Evolutionary conservation across 1,284 basidiomycete genomes (phyloP), one percentile per base, ranked within the genome.

Genomic region (Marasmius sp.): DNA sequence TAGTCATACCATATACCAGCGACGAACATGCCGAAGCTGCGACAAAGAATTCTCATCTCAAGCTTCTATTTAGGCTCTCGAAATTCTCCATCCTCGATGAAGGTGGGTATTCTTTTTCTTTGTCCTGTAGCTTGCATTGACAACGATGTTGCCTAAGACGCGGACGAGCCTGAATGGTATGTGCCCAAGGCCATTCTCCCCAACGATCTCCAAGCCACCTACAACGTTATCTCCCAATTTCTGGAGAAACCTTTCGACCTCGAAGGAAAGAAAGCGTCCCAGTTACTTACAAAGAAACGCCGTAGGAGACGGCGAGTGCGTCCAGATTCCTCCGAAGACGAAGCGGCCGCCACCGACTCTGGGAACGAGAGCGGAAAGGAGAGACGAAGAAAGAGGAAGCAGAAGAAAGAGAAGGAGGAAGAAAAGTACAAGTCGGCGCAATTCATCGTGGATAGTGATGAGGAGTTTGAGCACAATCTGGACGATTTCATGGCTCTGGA

Each of bases 11-110:
- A 10, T 90, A 90, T 63, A 80, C 87, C 49, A 85, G 77, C 58
- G 87, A 94, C 59, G 86, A 92, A 59, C 84, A 89, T 59, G 87
- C 86, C 6, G 77, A 86, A n/a, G 92, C 91, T 0, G 89, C 89
- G 0, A 89, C 88, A 27, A 88, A 85, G 68, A 87, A 96, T 69
- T 79, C 88, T 4, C 83, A 90, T 60, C 77, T 97, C 64, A 94
- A 94, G 70, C 83, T 97, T 9, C 74, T 98, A 65, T 91, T 96
- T 73, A 85, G 88, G 36, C 75, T 95, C 16, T 77, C 86, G 33
- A 85, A 85, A 60, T 93, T 91, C 72, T 77, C 77, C 65, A 79
- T 88, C 58, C 71, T 82, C 38, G 81, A 86, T 59, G 84, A 91
- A 71, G 84, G 92, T 91, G 62, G 57, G 72, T 14, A 52, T 20